Base-by-base conservation (phyloP, 495 filamentous ascomycete genomes). In the Aspergillus saccharolyticus region DNA sequence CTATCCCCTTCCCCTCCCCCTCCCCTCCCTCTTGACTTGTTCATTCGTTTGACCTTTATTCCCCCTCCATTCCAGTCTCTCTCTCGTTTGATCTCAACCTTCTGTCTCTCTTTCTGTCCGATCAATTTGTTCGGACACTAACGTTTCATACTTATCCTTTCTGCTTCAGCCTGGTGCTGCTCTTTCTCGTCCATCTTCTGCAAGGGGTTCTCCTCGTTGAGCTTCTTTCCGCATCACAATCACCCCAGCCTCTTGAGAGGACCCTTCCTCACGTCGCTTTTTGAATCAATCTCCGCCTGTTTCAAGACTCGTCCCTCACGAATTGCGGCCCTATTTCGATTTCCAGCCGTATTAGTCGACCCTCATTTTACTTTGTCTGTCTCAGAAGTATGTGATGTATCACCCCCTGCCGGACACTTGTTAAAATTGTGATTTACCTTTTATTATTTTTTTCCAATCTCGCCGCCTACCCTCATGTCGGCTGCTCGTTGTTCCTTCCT, bases 81-180 rank as follows among this genome's bases (percentile, higher is more conserved):
- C 46, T 44, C 20, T 44, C 61, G 55, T 63, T 68, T 65, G 66
- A 58, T 62, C 66, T 62, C 58, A 52, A 57, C 47, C 49, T 62
- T 45, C 39, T 45, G 44, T 64, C 47, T 58, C 52, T 45, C 52
- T 55, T 47, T 45, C 53, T 51, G 33, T 59, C 55, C 50, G 44
- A 42, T 46, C 28, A 30, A 33, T 28, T 22, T 46, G 25, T 54
- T 39, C 33, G 19, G 12, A 43, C 58, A 63, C 56, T 59, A 56
- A 55, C 57, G 52, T 60, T 62, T 57, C 60, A 59, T 44, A 45
- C 54, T 49, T 56, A 17, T 58, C 55, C 54, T 42, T 58, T 25
- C 46, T 57, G 63, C 55, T 58, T 61, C 70, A 70, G 71, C 75
- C 74, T 70, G 70, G 71, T 64, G 71, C 71, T 72, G 70, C 51